Evolutionary conservation across 2,329 filamentous ascomycete genomes (phyloP).

Genomic region (Penicillium expansum): DNA sequence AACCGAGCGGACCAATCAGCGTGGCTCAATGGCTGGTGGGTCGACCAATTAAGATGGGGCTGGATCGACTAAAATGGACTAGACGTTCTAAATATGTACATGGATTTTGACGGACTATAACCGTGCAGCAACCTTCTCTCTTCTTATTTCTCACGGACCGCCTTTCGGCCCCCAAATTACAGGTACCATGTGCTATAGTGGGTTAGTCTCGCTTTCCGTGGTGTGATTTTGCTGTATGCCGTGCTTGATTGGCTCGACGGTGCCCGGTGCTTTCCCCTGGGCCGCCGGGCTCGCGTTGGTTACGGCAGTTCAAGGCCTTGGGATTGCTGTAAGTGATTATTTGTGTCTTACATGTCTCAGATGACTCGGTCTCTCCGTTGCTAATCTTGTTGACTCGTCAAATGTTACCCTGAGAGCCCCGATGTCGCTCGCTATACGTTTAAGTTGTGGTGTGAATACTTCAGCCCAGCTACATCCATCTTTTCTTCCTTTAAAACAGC

Average conservation of each 20-base stretch:
- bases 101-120: background rate
- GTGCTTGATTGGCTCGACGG: background rate
- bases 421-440: background rate
- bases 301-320: background rate
- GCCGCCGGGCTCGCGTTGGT: background rate
- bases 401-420: background rate
- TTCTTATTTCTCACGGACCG: background rate
- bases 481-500: too few relatives aligned
- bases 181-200: background rate
- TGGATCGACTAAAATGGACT: background rate
- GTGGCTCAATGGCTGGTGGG: background rate
- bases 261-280: background rate
- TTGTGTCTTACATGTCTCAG: background rate
- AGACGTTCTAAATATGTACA: conserved; percentile 8
- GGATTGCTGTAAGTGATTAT: background rate
- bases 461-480: background rate
- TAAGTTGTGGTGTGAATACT: background rate
- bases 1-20: conserved; percentile 22
- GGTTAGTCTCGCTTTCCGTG: background rate
- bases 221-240: background rate
- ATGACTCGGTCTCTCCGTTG: background rate
- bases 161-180: background rate
- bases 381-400: background rate
- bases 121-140: background rate
- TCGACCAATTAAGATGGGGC: background rate